Base-by-base conservation (phyloP, 2,329 filamentous ascomycete species). In the Stagonosporopsis cucurbitacearum region DNA sequence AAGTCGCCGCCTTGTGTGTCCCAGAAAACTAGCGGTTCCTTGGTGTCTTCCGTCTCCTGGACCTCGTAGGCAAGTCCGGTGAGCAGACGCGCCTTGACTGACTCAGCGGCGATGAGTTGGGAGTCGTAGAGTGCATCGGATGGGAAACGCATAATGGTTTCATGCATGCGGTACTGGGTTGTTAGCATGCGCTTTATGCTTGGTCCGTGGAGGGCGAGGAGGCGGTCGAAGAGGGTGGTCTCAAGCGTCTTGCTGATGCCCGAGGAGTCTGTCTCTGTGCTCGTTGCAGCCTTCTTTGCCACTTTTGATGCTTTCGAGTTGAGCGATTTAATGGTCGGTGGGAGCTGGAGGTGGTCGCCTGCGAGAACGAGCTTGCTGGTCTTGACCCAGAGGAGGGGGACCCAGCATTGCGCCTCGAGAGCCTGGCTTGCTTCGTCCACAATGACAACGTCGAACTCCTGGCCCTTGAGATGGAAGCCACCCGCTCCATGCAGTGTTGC, bases 131-230 rank as follows among this genome's bases (percentile, higher is more conserved):
- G 82, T 71, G 94, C 88, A 59, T 90, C 84, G 0, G 94, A 97
- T 0, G 95, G 94, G 68, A 97, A 99, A 6, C 86, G 84, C 93
- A 98, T 98, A 67, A 99, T 98, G 50, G 82, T 87, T 70, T 96
- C 89, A 72, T 99, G 92, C 95, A 99, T 99, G 33, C 95, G 92
- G 75, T 99, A 99, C 78, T 99, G 95, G 4, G 90, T 96, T 4
- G 92, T 98, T 22, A 99, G 85, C 91, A 98, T 96, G 47, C 90
- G 84, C 79, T 98, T 98, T 78, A 99, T 92, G 4, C 81, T 81
- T 1, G 87, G 78, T 0, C 95, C 95, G 71, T 99, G 91, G 15
- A 97, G 80, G 5, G 84, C 82, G 40, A 99, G 82, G 37, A 99
- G 82, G 25, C 95, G 85, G 74, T 98, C 94, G 74, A 99, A 99